Evolutionary conservation across 208 protist genomes (phyloP).

Genomic region (Acanthamoeba quina): DNA sequence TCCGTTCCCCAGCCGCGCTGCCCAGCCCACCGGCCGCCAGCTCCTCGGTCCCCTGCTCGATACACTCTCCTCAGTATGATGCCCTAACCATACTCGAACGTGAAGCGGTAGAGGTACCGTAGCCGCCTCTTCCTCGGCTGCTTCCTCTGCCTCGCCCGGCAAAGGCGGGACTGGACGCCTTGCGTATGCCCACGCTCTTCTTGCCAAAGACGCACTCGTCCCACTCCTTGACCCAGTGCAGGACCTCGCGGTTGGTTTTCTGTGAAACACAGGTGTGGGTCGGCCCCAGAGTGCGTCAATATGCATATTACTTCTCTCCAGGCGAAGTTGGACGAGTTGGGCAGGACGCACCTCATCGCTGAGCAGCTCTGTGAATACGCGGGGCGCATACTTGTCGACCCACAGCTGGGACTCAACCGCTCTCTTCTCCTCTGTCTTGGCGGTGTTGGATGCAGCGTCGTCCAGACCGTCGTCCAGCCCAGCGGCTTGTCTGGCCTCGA

Average conservation of each 20-base stretch:
- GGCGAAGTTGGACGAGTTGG: not conserved
- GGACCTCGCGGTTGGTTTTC: slow-evolving; percentile 71
- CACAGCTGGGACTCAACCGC: slow-evolving; percentile 43
- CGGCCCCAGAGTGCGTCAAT: too few species aligned
- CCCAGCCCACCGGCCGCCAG: not conserved
- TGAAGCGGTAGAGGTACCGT: not conserved
- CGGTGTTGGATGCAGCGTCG: not conserved
- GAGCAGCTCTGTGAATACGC: slow-evolving; percentile 38
- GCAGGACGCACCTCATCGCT: slow-evolving; percentile 46
- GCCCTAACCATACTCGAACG: too few species aligned
- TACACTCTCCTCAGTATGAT: not conserved
- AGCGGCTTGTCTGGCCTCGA: slow-evolving; percentile 3
- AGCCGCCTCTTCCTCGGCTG: not conserved
- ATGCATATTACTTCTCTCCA: too few species aligned
- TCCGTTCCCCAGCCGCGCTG: slow-evolving; percentile 37
- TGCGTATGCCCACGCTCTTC: slow-evolving; percentile 40
- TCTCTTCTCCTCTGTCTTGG: not conserved
- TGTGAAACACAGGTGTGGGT: not conserved
- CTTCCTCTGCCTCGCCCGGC: not conserved
- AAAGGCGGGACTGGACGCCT: not conserved
- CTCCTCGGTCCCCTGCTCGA: not conserved
- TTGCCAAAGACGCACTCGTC: slow-evolving; percentile 72
- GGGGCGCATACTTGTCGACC: slow-evolving; percentile 71
- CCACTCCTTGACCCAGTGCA: slow-evolving; percentile 72
- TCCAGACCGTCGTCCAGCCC: not conserved